These are phyloP conservation scores for Halenospora varia DNA, from an alignment of 495 filamentous ascomycete species.

Conservation along the genomic window DNA sequence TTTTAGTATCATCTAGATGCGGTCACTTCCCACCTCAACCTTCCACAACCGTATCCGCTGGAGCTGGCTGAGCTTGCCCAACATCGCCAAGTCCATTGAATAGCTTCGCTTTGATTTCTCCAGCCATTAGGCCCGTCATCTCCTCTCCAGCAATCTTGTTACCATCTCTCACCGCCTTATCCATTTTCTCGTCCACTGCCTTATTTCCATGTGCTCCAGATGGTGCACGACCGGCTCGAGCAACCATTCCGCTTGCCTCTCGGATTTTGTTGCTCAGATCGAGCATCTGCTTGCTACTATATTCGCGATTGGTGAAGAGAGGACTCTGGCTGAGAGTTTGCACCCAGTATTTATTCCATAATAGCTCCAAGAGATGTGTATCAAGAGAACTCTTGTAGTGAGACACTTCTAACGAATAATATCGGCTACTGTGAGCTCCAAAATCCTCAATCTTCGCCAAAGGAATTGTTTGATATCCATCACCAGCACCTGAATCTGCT, in stretches of 20 bases:
- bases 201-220: conserved; percentile 9
- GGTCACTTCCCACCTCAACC: neutral
- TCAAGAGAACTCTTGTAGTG: conserved; percentile 94
- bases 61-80: neutral
- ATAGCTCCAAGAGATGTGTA: conserved; percentile 71
- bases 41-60: neutral
- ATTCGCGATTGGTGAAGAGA: conserved; percentile 89
- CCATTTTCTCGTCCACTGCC: conserved; percentile 56
- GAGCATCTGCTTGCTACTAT: conserved; percentile 83
- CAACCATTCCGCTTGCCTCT: conserved; percentile 50
- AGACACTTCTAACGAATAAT: conserved; percentile 86
- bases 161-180: conserved; percentile 75
- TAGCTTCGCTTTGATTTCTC: conserved; percentile 77
- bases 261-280: conserved; percentile 80
- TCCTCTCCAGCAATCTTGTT: conserved; percentile 85
- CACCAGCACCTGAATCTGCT: conserved; percentile 41
- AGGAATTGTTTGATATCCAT: conserved; percentile 74
- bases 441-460: conserved; percentile 93
- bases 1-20: neutral
- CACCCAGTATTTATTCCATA: conserved; percentile 99
- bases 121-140: conserved; percentile 75
- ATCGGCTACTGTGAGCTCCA: conserved; percentile 82
- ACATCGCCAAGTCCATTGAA: conserved; percentile 62
- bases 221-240: conserved; percentile 28
- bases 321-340: conserved; percentile 95